phyloP scores from a whole-genome alignment of 2,329 filamentous ascomycete species.

The Diplodia sapinea region DNA sequence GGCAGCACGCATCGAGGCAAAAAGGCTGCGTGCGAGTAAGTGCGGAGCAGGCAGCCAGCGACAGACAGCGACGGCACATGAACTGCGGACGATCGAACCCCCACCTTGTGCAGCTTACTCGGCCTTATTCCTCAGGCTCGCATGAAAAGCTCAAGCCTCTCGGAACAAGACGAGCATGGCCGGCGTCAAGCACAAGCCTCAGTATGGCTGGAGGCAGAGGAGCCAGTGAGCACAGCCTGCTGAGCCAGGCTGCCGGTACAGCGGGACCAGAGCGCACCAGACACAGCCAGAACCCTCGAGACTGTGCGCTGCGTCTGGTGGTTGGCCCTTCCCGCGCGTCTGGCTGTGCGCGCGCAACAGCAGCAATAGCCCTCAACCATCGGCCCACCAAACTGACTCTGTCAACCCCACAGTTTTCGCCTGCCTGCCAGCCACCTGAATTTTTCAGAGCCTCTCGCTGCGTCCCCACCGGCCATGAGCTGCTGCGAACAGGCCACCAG shows the following conservation, averaged over 20 bases:
- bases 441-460: constrained; percentile 26
- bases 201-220: neutral
- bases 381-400: constrained; percentile 22
- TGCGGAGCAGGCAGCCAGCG: neutral
- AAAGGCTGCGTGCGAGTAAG: constrained; percentile 3
- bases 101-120: constrained; percentile 19
- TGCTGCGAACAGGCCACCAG: neutral
- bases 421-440: constrained; percentile 24
- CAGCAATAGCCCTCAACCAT: constrained; percentile 21
- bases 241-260: constrained; percentile 3
- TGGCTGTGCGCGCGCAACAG: constrained; percentile 25
- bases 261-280: constrained; percentile 17
- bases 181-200: constrained; percentile 16
- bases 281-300: constrained; percentile 1
- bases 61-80: neutral
- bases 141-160: constrained; percentile 14
- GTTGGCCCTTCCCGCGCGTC: constrained; percentile 23
- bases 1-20: neutral
- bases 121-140: constrained; percentile 3
- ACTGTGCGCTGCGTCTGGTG: constrained; percentile 7
- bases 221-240: constrained; percentile 13
- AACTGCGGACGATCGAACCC: constrained; percentile 7
- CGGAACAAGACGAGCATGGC: neutral
- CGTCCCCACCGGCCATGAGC: constrained; percentile 16
- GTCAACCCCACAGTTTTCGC: constrained; percentile 8